Evolutionary conservation across 2,329 filamentous ascomycete species (phyloP).

Genomic region (Ilyonectria destructans): DNA sequence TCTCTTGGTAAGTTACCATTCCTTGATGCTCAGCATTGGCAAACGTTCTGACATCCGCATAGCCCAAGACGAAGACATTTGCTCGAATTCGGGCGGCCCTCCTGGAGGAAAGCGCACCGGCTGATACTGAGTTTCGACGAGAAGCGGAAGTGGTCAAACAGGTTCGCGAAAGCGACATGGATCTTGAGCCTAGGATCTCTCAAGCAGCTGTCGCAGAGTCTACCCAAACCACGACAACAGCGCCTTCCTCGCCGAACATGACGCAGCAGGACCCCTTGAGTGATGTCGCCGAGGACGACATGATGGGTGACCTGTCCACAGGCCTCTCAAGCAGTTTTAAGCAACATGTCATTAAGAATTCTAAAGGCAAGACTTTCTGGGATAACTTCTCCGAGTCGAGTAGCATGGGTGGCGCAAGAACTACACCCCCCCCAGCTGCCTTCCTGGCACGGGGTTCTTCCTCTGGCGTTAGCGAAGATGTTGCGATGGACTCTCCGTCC

Average conservation of each 20-base stretch:
- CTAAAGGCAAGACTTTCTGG: slow-evolving; percentile 81
- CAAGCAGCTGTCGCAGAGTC: slow-evolving; percentile 58
- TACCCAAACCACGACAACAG: slow-evolving; percentile 70
- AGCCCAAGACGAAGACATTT: slow-evolving; percentile 98
- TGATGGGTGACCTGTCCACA: slow-evolving; percentile 71
- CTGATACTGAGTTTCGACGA: slow-evolving; percentile 89
- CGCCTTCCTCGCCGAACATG: slow-evolving; percentile 79
- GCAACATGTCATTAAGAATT: slow-evolving; percentile 80
- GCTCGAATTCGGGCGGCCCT: slow-evolving; percentile 92
- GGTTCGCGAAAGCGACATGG: slow-evolving; percentile 90
- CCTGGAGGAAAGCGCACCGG: slow-evolving; percentile 87
- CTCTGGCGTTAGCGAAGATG: slow-evolving; percentile 77
- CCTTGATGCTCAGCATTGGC: slow-evolving; percentile 2
- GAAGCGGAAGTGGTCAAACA: slow-evolving; percentile 97
- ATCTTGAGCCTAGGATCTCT: slow-evolving; percentile 65
- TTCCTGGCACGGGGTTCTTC: slow-evolving; percentile 73
- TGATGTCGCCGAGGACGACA: slow-evolving; percentile 79
- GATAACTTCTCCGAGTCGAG: slow-evolving; percentile 82
- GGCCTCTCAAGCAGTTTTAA: slow-evolving; percentile 79
- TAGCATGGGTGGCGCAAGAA: slow-evolving; percentile 64
- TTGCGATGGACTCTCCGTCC: slow-evolving; percentile 80
- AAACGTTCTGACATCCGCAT: slow-evolving; percentile 48
- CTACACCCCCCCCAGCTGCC: slow-evolving; percentile 79
- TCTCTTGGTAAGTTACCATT: slow-evolving; percentile 77
- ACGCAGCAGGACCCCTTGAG: slow-evolving; percentile 77